Evolutionary conservation across 2,329 filamentous ascomycete genomes (phyloP), one percentile per base, ranked within the genome.

Genomic region (Sarocladium oryzae): DNA sequence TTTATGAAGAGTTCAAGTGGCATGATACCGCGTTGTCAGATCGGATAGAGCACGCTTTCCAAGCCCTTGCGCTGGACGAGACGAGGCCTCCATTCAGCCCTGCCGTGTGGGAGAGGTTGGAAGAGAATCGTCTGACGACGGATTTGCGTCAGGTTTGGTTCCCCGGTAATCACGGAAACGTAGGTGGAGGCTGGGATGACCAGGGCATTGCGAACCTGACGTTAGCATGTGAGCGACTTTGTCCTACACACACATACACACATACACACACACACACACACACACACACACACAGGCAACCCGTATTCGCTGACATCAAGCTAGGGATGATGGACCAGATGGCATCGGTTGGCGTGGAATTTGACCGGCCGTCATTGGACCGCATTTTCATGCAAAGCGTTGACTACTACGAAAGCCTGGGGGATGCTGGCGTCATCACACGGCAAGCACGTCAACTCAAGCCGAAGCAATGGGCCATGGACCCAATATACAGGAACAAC

Each of bases 1-100:
- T 55, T 50, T 43, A 26, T 53, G 55, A 55, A 74, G 72, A 53
- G 30, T 78, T 69, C 53, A 72, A 71, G 53, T 80, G 79, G 63
- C 76, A 75, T 58, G 75, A 81, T 56, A 80, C 77, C 3, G 70
- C 66, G 35, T 62, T 81, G 23, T 79, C 76, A 0, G 68, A 73
- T 52, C 69, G 69, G 11, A 73, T 83, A 30, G 72, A 79, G 57
- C 71, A 81, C 58, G 79, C 77, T 0, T 82, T 82, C 57, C 79
- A 83, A 20, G 79, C 78, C 0, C 67, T 83, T 9, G 79, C 78
- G 1, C 63, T 83, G 2, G 79, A 82, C 52, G 79, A 83, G 62
- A 73, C 70, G 18, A 72, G 79, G 8, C 62, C 71, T 1, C 72
- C 77, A 0, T 83, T 82, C 53, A 66, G 64, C n/a, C 77, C 78